Evolutionary conservation across 2,329 filamentous ascomycete genomes (phyloP), one percentile per base, ranked within the genome.

Genomic region (Paracoccidioides brasiliensis): DNA sequence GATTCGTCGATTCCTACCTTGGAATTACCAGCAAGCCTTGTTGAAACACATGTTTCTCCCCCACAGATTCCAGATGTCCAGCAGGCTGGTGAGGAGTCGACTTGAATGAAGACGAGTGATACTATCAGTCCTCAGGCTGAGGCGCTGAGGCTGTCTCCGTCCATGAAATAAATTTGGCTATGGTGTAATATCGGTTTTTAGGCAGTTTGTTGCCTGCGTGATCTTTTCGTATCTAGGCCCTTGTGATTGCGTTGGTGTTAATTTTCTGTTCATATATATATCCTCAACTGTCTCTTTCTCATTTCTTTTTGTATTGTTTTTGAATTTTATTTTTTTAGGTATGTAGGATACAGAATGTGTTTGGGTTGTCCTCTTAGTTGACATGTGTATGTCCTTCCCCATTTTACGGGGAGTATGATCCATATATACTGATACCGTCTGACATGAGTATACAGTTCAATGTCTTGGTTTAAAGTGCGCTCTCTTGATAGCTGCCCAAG

Each of bases 1-100:
- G 71, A 73, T 33, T 63, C 69, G 5, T 71, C 70, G 1, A 74
- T 74, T 46, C 71, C 71, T 0, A 70, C 70, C 3, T 61, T 74
- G 4, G 71, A 73, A 60, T 59, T 74, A 15, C 71, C 71, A 5
- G 70, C 58, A 12, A 62, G 60, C 43, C 44, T 62, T 33, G 60
- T 62, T 40, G 44, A 43, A 7, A 53, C 55, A 28, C 55, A 43
- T 30, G 40, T 49, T 49, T 44, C 50, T 30, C 35, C 52, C 3
- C 52, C 51, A 30, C 50, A 41, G 30, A 52, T 50, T 30, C 38
- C 50, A 14, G 57, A 59, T 32, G 35, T 41, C 28, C 38, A 53
- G 40, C 55, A 60, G 35, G 46, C 54, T 15, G 46, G 15, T 41
- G 49, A 52, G 12, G 51, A 53, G 38, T 60, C 58, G 0, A 60